Evolutionary conservation across 2,329 filamentous ascomycete genomes (phyloP), one percentile per base, ranked within the genome.

Genomic region (Falciphora oryzae): DNA sequence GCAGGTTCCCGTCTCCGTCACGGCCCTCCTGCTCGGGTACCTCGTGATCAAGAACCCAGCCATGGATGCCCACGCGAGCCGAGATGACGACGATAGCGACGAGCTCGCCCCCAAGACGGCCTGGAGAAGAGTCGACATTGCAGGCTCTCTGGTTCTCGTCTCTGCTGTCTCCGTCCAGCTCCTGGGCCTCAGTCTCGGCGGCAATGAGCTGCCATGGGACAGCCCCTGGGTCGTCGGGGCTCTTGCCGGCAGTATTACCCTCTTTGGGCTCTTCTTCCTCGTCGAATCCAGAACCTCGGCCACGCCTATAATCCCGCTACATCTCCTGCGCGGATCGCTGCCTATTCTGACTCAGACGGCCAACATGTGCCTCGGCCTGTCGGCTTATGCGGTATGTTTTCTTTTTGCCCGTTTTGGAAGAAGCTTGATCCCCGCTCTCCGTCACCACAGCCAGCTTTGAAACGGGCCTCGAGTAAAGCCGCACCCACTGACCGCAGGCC

Each of bases 341-440:
- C 83, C 84, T 0, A 73, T 86, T 1, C 77, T 83, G 3, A 84
- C 82, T 3, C 84, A 87, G 67, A 75, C 83, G 28, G 79, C 84
- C 61, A 89, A 89, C 66, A 75, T 88, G 16, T 86, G 83, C 65
- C 82, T 83, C 1, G 86, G 86, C 0, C 80, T 87, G 72, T 80
- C 85, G 11, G 84, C 84, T 1, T 89, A 89, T 71, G 85, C 84
- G 22, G 85, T 88, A 71, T 73, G 83, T 77, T n/a, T n/a, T 50
- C 44, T 8, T 53, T 8, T 53, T 53, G 22, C 44, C 7, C 10
- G 1, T 18, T 18, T 53, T 7, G 44, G 8, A 53, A 53, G 0
- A 53, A 53, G 44, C 44, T 11, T 53, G 44, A n/a, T 7, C 18
- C 22, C 18, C 22, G 5, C 6, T 7, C 4, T n/a, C 18, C 10